Conservation (phyloP, 495 filamentous ascomycete genomes). For the Penicillium alfredii region DNA sequence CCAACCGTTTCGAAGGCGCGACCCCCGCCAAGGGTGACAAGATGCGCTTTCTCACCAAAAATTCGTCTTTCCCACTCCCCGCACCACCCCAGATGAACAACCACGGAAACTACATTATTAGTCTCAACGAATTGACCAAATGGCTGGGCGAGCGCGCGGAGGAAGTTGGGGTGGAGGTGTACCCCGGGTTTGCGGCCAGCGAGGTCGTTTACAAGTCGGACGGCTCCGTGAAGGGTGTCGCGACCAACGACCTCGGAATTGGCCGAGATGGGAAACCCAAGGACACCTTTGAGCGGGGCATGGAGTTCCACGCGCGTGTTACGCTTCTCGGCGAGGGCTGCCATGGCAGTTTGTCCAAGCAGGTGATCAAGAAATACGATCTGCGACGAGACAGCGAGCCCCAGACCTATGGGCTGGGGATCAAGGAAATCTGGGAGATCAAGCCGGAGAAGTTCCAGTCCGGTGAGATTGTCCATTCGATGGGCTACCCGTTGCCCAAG, state of each 20-base stretch:
- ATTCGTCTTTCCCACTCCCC: constrained; percentile 68
- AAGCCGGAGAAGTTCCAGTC: constrained; percentile 85
- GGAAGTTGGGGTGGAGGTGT: constrained; percentile 97
- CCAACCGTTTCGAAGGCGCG: constrained; percentile 71
- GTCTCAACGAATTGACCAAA: constrained; percentile 86
- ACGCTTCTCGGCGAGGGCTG: constrained; percentile 96
- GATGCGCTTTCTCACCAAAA: constrained; percentile 95
- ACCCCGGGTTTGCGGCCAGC: constrained; percentile 89
- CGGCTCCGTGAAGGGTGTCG: constrained; percentile 87
- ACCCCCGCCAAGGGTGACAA: constrained; percentile 78
- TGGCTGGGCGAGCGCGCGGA: constrained; percentile 95
- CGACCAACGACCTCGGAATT: constrained; percentile 91
- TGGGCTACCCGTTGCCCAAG: constrained; percentile 85
- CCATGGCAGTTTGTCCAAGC: constrained; percentile 92
- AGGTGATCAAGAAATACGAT: constrained; percentile 92
- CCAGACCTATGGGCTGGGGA: constrained; percentile 89
- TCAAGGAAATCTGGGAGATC: constrained; percentile 98
- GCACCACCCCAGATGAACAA: constrained; percentile 97
- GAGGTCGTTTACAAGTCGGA: constrained; percentile 85
- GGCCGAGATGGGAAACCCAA: constrained; percentile 77
- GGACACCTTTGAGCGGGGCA: constrained; percentile 87
- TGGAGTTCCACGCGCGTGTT: constrained; percentile 95
- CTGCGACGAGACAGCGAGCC: constrained; percentile 81
- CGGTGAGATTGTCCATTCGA: constrained; percentile 80
- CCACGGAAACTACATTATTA: constrained; percentile 95